These are phyloP conservation scores for Lepraria neglecta DNA, from an alignment of 495 filamentous ascomycete genomes.

Conservation along the genomic window DNA sequence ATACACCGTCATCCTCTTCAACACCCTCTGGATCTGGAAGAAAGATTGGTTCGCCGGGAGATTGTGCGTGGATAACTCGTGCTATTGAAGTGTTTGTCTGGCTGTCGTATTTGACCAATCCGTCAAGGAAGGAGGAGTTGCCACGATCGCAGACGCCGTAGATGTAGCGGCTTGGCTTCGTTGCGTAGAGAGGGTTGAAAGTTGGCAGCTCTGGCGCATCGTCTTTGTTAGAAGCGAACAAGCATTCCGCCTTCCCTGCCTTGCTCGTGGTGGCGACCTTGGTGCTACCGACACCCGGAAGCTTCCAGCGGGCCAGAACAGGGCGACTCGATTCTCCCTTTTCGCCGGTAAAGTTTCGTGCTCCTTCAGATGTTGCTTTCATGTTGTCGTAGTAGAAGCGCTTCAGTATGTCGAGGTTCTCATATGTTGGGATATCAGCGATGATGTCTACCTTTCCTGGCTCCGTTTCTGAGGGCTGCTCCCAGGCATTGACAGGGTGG, in stretches of 20 bases:
- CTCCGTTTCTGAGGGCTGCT: conserved; percentile 43
- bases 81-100: conserved; percentile 51
- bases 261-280: conserved; percentile 12
- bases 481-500: conserved; percentile 69
- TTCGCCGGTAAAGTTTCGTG: conserved; percentile 29
- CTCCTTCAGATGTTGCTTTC: conserved; percentile 36
- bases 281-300: conserved; percentile 34
- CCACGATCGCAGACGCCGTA: conserved; percentile 55
- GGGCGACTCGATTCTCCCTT: conserved; percentile 35
- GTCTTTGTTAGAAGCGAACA: conserved; percentile 34
- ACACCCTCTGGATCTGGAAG: conserved; percentile 43
- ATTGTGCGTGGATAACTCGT: conserved; percentile 49
- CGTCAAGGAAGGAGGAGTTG: conserved; percentile 56
- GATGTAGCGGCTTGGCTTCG: conserved; percentile 53
- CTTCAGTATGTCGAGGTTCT: conserved; percentile 37
- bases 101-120: conserved; percentile 62
- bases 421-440: conserved; percentile 52
- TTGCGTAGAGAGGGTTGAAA: conserved; percentile 55
- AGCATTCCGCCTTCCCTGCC: conserved; percentile 27
- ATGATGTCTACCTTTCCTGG: conserved; percentile 44
- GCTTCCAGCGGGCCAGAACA: conserved; percentile 43
- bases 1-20: conserved; percentile 59
- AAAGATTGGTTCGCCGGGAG: conserved; percentile 70
- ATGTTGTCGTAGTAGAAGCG: conserved; percentile 53
- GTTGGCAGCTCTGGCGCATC: conserved; percentile 56